phyloP scores from a whole-genome alignment of 768 basidiomycete genomes.

The Galerina marginata region DNA sequence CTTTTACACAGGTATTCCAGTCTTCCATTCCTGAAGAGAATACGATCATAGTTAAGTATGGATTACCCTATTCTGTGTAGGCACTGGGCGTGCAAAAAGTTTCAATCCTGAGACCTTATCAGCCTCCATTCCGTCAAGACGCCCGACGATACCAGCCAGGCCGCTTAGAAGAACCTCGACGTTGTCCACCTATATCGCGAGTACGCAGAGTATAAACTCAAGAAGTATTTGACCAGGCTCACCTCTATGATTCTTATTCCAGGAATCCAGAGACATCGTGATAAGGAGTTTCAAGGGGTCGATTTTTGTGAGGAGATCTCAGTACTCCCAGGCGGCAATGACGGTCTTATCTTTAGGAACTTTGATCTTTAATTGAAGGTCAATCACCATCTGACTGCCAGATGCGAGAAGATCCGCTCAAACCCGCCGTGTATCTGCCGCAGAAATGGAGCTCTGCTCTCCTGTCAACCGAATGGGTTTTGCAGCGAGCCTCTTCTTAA shows the following conservation, averaged over 20 bases:
- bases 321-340: slow-evolving; percentile 3
- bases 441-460: slow-evolving; percentile 31
- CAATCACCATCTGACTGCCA: slow-evolving; percentile 37
- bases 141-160: slow-evolving; percentile 40
- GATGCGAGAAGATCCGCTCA: slow-evolving; percentile 33
- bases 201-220: neutral
- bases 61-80: slow-evolving; percentile 35
- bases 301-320: slow-evolving; percentile 12
- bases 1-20: too few species aligned
- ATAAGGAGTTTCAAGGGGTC: slow-evolving; percentile 13
- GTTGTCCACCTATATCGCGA: slow-evolving; percentile 39
- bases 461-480: slow-evolving; percentile 18
- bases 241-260: slow-evolving; percentile 26
- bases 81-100: slow-evolving; percentile 44
- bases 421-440: slow-evolving; percentile 24
- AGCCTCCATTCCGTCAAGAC: slow-evolving; percentile 44
- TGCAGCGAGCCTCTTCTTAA: slow-evolving; percentile 23
- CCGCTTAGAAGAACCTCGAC: slow-evolving; percentile 48
- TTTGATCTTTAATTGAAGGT: slow-evolving; percentile 36
- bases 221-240: neutral
- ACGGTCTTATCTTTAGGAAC: slow-evolving; percentile 3
- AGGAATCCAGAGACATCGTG: slow-evolving; percentile 12
- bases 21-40: too few species aligned
- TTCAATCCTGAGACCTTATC: slow-evolving; percentile 51
- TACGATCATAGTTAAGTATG: neutral